These are phyloP conservation scores for Penicillium sp. DNA, from an alignment of 2,329 filamentous ascomycete genomes.

Conservation along the genomic window DNA sequence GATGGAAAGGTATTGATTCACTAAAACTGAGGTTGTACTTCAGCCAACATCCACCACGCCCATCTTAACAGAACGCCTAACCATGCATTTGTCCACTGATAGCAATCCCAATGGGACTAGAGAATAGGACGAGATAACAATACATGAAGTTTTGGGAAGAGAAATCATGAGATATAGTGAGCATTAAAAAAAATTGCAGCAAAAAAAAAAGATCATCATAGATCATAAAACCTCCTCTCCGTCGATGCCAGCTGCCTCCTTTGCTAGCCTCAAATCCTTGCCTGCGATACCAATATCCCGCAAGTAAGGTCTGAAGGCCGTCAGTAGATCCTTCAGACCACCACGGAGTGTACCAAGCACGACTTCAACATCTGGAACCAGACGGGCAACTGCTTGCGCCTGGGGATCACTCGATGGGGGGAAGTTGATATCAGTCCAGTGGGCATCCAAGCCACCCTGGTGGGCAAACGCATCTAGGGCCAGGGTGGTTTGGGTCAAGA, in stretches of 20 bases:
- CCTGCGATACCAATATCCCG: slow-evolving; percentile 66
- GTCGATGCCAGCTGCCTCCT: slow-evolving; percentile 54
- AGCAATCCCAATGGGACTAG: slow-evolving; percentile 14
- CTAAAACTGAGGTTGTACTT: not conserved
- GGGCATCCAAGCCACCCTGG: slow-evolving; percentile 49
- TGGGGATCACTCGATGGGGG: slow-evolving; percentile 36
- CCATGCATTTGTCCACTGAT: slow-evolving; percentile 29
- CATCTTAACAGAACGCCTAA: slow-evolving; percentile 21
- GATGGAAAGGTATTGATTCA: not conserved
- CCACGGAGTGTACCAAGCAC: slow-evolving; percentile 64
- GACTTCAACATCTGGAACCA: slow-evolving; percentile 65
- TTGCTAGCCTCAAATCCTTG: slow-evolving; percentile 71
- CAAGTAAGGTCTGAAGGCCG: slow-evolving; percentile 72
- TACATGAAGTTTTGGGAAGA: slow-evolving; percentile 14
- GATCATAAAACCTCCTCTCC: slow-evolving; percentile 23
- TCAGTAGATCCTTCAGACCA: slow-evolving; percentile 64
- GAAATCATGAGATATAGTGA: slow-evolving; percentile 10
- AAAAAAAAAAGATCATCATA: slow-evolving; percentile 8
- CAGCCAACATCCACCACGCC: slow-evolving; percentile 6
- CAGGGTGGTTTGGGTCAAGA: slow-evolving; percentile 66
- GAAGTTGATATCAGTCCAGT: slow-evolving; percentile 76
- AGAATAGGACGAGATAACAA: slow-evolving; percentile 15
- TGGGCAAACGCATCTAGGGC: slow-evolving; percentile 67
- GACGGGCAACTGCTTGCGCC: slow-evolving; percentile 36
- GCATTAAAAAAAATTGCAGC: slow-evolving; percentile 3